A percentile compares a stretch with the other conserved stretches of the same genome.
phyloP scores from a whole-genome alignment of 306 rosid genomes.

The Acacia confusa region DNA sequence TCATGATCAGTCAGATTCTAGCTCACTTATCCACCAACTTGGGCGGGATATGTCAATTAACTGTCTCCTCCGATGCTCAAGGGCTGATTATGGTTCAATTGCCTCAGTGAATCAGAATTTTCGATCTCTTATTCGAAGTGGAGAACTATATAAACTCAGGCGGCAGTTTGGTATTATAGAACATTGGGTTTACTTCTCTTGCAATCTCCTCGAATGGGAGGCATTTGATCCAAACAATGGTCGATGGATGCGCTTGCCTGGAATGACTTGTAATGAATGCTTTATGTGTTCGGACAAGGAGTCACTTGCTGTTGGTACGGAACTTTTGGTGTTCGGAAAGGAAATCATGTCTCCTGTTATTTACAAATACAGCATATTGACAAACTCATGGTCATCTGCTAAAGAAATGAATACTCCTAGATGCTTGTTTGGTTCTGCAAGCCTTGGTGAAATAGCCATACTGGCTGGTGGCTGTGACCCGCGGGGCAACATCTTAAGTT shows the following conservation, averaged over 20 bases:
- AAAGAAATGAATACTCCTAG: constrained; percentile 58
- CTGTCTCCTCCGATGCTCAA: constrained; percentile 57
- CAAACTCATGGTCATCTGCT: constrained; percentile 64
- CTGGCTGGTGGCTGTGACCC: constrained; percentile 76
- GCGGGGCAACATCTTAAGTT: constrained; percentile 48
- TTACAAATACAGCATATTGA: constrained; percentile 62
- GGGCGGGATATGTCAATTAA: constrained; percentile 60
- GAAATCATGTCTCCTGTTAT: constrained; percentile 48
- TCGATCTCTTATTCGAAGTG: constrained; percentile 51
- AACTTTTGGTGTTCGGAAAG: constrained; percentile 82
- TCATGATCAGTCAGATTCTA: constrained; percentile 32
- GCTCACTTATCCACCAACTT: constrained; percentile 48
- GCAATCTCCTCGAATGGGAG: constrained; percentile 61
- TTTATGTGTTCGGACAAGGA: constrained; percentile 74
- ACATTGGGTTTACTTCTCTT: constrained; percentile 84
- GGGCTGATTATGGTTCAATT: constrained; percentile 68
- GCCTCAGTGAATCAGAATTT: constrained; percentile 55
- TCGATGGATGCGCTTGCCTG: constrained; percentile 66
- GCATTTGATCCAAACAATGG: constrained; percentile 62
- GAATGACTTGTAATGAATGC: constrained; percentile 52
- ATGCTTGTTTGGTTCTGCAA: constrained; percentile 76
- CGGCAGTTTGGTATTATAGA: constrained; percentile 55
- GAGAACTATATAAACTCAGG: constrained; percentile 64
- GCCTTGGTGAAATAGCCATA: constrained; percentile 66
- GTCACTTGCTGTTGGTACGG: constrained; percentile 79